Base-by-base conservation (phyloP, 2,329 filamentous ascomycete genomes). In the Ascochyta clinopodiicola region DNA sequence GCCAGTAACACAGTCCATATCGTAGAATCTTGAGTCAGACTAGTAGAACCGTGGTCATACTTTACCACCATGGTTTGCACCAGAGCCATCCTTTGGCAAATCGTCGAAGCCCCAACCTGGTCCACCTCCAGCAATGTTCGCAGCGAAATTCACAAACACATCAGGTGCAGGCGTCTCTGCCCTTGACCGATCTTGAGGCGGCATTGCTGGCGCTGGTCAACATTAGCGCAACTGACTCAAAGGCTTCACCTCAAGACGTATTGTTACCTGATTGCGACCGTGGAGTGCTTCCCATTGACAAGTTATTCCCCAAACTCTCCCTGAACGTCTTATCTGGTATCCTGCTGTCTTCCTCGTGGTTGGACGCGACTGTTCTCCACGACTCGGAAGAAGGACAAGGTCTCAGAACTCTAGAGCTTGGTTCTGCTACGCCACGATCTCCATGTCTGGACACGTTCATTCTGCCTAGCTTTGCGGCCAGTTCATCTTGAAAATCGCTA, bases 111-210 rank as follows among this genome's bases (percentile, higher is more conserved):
- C 24, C 39, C 48, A 51, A 1, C 39, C 24, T 36, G 19, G 27
- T 15, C 21, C 50, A 21, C 24, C 43, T 31, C 21, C 25, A 47
- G 12, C 53, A 24, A 51, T 31, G 10, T 52, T 17, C 32, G 47
- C 39, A 39, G 48, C 38, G 13, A 52, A 10, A 7, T 32, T 27
- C 13, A 7, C 38, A 10, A 49, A 45, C n/a, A 52, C 48, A 22
- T 47, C 25, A 37, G 43, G 22, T 8, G 13, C 36, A 29, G 42
- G 29, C 34, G 31, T 34, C 1, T 32, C 44, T 24, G 19, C 25
- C 27, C 27, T 39, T 7, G 29, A n/a, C 27, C 7, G 10, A 32
- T 9, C n/a, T 3, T 31, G 12, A 31, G 31, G 21, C 2, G 31
- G 6, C n/a, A 5, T 29, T 29, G 12, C 22, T 34, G 38, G 27